Conservation (phyloP, 116 monocot genomes). For the Posidonia oceanica region DNA sequence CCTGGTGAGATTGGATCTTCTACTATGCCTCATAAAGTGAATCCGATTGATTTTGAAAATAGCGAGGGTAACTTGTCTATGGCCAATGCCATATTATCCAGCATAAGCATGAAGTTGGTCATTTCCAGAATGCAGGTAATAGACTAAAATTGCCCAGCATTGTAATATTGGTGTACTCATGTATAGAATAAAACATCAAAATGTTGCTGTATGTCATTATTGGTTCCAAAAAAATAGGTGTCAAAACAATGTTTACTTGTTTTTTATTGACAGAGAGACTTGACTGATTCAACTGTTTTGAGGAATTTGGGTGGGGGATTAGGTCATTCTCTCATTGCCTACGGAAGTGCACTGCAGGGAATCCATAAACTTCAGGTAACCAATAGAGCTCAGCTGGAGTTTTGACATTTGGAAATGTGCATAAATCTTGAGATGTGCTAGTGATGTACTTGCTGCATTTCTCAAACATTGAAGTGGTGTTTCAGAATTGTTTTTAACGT, state of each 20-base stretch:
- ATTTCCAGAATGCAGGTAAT: slow-evolving; percentile 69
- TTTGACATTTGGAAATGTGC: neutral
- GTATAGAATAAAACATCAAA: too few relatives aligned
- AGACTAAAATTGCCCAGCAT: neutral
- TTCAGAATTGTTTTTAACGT: neutral
- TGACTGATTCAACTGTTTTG: slow-evolving; percentile 91
- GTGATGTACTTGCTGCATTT: neutral
- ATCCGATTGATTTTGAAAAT: slow-evolving; percentile 98
- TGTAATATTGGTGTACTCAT: neutral
- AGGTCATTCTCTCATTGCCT: slow-evolving; percentile 83
- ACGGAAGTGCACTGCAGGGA: slow-evolving; percentile 73
- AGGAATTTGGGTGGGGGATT: slow-evolving; percentile 78
- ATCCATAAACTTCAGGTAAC: slow-evolving; percentile 82
- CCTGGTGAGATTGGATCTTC: slow-evolving; percentile 87
- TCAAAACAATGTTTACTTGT: neutral
- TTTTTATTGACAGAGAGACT: slow-evolving; percentile 50
- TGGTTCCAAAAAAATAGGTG: neutral
- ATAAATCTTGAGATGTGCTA: neutral
- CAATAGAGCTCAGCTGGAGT: slow-evolving; percentile 1
- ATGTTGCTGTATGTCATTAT: too few relatives aligned
- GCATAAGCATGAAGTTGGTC: slow-evolving; percentile 60
- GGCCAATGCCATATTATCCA: slow-evolving; percentile 56
- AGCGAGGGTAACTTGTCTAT: slow-evolving; percentile 82
- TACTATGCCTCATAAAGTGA: slow-evolving; percentile 99
- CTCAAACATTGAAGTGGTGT: neutral